Conservation (phyloP, 306 rosid species). For the Vigna nakashimae region DNA sequence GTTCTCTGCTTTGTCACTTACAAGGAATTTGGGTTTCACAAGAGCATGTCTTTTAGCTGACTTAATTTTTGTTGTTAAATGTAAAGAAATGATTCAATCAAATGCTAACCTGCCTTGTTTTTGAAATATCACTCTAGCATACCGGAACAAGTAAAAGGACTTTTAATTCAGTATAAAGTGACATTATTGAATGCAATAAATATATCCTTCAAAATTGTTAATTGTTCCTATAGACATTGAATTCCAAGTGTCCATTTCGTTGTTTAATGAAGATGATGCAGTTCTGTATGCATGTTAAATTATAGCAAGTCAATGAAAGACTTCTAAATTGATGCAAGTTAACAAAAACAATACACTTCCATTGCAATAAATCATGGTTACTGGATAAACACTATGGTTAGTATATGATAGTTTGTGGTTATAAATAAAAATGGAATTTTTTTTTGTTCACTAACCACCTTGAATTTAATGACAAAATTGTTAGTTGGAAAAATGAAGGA, state of each 20-base stretch:
- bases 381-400: conserved; percentile 18
- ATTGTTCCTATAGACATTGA: conserved; percentile 7
- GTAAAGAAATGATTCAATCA: conserved; percentile 6
- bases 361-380: conserved; percentile 20
- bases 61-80: conserved; percentile 30
- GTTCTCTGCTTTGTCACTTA: conserved; percentile 23
- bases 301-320: conserved; percentile 32
- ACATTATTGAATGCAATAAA: conserved; percentile 17
- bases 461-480: conserved; percentile 29
- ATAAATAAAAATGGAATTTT: neutral
- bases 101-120: conserved; percentile 7
- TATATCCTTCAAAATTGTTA: conserved; percentile 18
- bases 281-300: conserved; percentile 34
- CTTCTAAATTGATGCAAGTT: conserved; percentile 26
- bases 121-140: neutral
- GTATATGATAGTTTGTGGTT: conserved; percentile 8
- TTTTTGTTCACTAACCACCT: conserved; percentile 13
- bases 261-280: conserved; percentile 11
- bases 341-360: neutral
- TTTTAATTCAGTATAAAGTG: conserved; percentile 25
- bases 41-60: conserved; percentile 17
- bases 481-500: conserved; percentile 15
- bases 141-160: neutral
- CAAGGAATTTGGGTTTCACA: conserved; percentile 16
- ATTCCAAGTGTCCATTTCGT: conserved; percentile 23